These are phyloP conservation scores for Plectranthus barbatus DNA, from an alignment of 257 asterid genomes.

Conservation along the genomic window DNA sequence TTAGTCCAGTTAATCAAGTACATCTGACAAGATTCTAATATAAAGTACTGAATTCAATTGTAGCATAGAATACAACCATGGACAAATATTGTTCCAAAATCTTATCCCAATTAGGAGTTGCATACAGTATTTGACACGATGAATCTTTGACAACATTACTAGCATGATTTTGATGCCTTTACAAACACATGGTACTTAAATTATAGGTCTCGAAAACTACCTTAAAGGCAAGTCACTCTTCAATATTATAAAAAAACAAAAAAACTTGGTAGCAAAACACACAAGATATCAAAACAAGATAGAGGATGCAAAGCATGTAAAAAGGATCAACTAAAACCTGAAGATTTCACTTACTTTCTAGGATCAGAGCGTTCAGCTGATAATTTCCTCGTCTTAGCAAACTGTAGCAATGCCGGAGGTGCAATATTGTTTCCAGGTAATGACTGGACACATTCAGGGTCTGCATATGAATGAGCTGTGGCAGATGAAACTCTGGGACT, in stretches of 20 bases:
- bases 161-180: neutral
- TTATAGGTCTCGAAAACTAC: neutral
- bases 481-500: constrained; percentile 70
- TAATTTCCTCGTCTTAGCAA: constrained; percentile 84
- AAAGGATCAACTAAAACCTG: neutral
- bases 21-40: neutral
- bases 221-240: too few relatives aligned
- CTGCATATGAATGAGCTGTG: constrained; percentile 61
- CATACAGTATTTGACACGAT: neutral
- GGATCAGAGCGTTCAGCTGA: constrained; percentile 86
- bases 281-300: too few relatives aligned
- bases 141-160: neutral
- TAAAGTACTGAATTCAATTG: neutral
- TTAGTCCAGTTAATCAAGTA: neutral
- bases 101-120: neutral
- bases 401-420: constrained; percentile 69
- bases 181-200: neutral
- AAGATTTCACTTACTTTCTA: constrained; percentile 56
- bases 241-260: too few relatives aligned
- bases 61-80: neutral
- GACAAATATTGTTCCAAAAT: neutral
- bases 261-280: too few relatives aligned
- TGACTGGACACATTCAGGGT: constrained; percentile 68
- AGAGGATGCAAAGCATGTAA: too few relatives aligned
- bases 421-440: constrained; percentile 62